Percentiles rank a stretch among this genome's conserved stretches.
Evolutionary conservation across 768 basidiomycete species (phyloP).

Genomic region (Psilocybe cubensis): DNA sequence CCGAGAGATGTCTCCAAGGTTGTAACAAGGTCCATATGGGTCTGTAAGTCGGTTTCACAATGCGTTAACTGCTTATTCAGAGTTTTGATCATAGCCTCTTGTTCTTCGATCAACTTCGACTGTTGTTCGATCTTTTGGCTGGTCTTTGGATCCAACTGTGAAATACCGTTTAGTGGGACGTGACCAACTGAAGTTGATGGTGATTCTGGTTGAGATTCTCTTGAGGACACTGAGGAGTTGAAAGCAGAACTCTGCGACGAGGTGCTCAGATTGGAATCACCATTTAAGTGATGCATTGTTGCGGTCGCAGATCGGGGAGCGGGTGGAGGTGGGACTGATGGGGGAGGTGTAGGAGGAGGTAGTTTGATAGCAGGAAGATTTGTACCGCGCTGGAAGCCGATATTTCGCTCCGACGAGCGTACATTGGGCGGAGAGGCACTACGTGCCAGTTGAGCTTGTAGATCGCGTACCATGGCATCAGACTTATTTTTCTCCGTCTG

Average conservation of each 20-base stretch:
- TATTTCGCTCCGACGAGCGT: constrained; percentile 56
- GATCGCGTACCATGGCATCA: constrained; percentile 72
- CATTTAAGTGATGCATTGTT: constrained; percentile 36
- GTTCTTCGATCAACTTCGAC: constrained; percentile 77
- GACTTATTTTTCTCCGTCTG: constrained; percentile 74
- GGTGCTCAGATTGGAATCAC: constrained; percentile 58
- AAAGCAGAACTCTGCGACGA: constrained; percentile 65
- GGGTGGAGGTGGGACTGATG: constrained; percentile 84
- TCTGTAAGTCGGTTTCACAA: constrained; percentile 88
- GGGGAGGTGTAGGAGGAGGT: constrained; percentile 88
- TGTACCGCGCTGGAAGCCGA: constrained; percentile 57
- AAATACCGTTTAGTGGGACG: constrained; percentile 43
- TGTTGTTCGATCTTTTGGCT: constrained; percentile 70
- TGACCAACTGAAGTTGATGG: constrained; percentile 63
- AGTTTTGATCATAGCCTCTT: constrained; percentile 90
- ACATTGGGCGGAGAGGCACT: constrained; percentile 59
- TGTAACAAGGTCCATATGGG: constrained; percentile 87
- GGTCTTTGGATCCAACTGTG: constrained; percentile 58
- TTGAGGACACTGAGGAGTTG: constrained; percentile 62
- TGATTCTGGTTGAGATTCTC: constrained; percentile 73
- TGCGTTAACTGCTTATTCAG: constrained; percentile 94
- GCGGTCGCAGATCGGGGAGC: constrained; percentile 54
- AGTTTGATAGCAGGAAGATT: constrained; percentile 73
- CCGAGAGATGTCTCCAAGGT: constrained; percentile 86
- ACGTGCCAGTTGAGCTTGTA: constrained; percentile 74